Base-by-base conservation (phyloP, 768 basidiomycete species). In the Leccinum fibrillosum region DNA sequence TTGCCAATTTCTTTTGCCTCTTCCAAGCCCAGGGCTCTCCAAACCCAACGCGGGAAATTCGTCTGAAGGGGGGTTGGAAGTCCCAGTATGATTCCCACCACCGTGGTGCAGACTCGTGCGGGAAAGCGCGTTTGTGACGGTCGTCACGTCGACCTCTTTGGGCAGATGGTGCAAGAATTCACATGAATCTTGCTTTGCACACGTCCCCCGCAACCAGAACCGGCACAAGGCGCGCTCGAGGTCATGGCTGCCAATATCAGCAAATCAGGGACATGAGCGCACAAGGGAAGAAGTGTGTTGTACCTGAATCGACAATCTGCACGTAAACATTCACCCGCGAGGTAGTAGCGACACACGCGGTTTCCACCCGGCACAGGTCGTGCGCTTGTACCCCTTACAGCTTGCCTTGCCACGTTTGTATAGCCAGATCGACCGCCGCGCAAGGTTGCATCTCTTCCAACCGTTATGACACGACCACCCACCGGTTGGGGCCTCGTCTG, bases 231-330 rank as follows among this genome's bases (percentile, higher is more conserved):
- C 95, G 44, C 95, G 85, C 72, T 98, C 95, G 4, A 97, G 82
- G 67, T 98, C 95, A 69, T 97, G 95, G 65, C 95, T 97, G 64
- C 3, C 64, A 55, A 54, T 51, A 55, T 42, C 54, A 54, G 58
- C 26, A 62, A 56, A 60, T 64, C 52, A 66, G 61, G 19, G 21
- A 54, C 25, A 45, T 37, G 56, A 23, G 3, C 12, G 58, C 54
- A 49, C 4, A 23, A 49, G 37, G 25, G n/a, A 7, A 35, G 21
- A n/a, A 17, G 51, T 52, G 9, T 49, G 26, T 84, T 62, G 64
- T 56, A 96, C 96, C 94, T 98, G 79, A 98, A 99, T 56, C 96
- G 86, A 76, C 97, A 98, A 76, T 99, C 97, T 45, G 94, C 92
- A 49, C 97, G 77, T 57, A 98, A 76, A 69, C 97, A 99, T 73